Base-by-base conservation (phyloP, 192 early-diverging fungal species). In the Gigaspora rosea region DNA sequence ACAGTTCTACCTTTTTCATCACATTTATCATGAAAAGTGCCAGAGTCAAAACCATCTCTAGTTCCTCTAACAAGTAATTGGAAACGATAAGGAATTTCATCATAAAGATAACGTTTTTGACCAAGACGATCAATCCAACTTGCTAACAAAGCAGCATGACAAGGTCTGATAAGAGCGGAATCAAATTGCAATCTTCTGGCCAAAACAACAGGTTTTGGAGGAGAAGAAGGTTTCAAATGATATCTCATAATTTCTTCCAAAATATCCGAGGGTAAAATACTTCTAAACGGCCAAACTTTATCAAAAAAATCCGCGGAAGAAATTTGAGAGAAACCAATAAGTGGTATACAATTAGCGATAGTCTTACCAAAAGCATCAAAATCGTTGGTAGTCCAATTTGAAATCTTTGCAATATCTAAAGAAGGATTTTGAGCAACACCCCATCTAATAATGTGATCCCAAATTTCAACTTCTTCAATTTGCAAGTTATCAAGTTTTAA, bases 51-150 rank as follows among this genome's bases (percentile, higher is more conserved):
- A n/a, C 72, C 72, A 58, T 73, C 72, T 47, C 72, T 32, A 4
- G 56, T 73, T 22, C 72, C 72, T 58, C 72, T 73, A 15, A 73
- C 6, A 16, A 73, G 46, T 20, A 73, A 27, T 16, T 73, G 54
- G 22, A 73, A 73, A 20, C 72, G 15, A 35, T 73, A 73, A 41
- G 72, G 72, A 48, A 36, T 61, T 61, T 73, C 72, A 46, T 73
- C 72, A 13, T 59, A 61, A 11, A 73, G 46, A 36, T 73, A 73
- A 18, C 72, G 32, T 61, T 73, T 73, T 41, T 73, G 56, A 16
- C 72, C 72, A 12, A 73, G 46, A 15, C 72, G 32, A 73, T 73
- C 72, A 22, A 73, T 73, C 72, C 72, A 73, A 27, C 72, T 73
- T 27, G 57, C 20, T 22, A 73, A 47, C 22, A 73, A 48, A 5